These are phyloP conservation scores for Tylopilus sp. DNA, from an alignment of 768 basidiomycete species.

Conservation along the genomic window DNA sequence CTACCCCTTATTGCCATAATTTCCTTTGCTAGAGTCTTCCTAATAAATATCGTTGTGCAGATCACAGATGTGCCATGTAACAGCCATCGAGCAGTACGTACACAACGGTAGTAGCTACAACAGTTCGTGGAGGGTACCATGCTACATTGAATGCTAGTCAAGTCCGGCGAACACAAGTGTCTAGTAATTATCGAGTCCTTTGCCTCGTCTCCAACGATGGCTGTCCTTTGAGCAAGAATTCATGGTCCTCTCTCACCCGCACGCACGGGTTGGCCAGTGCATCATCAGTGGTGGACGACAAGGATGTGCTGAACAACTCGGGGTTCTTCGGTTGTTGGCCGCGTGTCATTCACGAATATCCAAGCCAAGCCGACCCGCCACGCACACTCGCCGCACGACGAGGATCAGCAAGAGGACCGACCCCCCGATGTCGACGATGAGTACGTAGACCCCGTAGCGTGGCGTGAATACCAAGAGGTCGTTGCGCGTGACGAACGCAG, in stretches of 20 bases:
- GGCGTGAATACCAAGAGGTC: too few relatives aligned
- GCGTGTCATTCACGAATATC: too few relatives aligned
- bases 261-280: neutral
- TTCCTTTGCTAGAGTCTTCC: slow-evolving; percentile 26
- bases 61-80: slow-evolving; percentile 6
- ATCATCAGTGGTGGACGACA: neutral
- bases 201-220: neutral
- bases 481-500: too few relatives aligned
- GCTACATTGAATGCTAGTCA: neutral
- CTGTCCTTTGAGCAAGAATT: neutral
- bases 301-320: neutral
- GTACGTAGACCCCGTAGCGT: too few relatives aligned
- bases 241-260: neutral
- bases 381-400: neutral
- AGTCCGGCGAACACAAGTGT: too few relatives aligned
- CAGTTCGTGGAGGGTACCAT: neutral
- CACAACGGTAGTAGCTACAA: neutral
- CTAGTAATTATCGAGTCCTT: too few relatives aligned
- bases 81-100: neutral
- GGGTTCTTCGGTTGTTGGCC: neutral
- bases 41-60: slow-evolving; percentile 24
- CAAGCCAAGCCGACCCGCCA: too few relatives aligned
- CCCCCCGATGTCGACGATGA: neutral
- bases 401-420: neutral
- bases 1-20: slow-evolving; percentile 24